phyloP scores from a whole-genome alignment of 108 stramenopile genomes.

The Nitzschia sp. region DNA sequence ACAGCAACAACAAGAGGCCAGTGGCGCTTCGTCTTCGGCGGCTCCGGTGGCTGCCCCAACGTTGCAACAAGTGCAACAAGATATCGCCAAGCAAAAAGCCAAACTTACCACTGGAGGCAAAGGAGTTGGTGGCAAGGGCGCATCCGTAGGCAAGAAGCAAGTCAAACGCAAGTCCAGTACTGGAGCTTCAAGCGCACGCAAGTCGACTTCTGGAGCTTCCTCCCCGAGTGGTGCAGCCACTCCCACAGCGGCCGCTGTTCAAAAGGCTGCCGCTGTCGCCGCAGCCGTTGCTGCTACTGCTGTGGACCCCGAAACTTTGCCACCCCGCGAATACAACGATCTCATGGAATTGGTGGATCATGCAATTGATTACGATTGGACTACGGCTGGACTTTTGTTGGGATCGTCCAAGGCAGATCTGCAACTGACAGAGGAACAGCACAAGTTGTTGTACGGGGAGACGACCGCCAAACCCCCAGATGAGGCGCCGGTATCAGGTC shows the following conservation, averaged over 20 bases:
- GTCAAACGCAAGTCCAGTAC: conserved; percentile 8
- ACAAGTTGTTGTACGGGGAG: conserved; percentile 58
- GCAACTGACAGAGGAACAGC: conserved; percentile 57
- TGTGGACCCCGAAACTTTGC: conserved; percentile 14
- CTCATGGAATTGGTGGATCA: conserved; percentile 81
- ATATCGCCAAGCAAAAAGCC: conserved; percentile 36
- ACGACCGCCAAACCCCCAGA: background rate
- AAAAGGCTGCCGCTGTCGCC: conserved; percentile 5
- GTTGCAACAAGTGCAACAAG: conserved; percentile 27
- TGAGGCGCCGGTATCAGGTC: conserved; percentile 10
- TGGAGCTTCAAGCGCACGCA: conserved; percentile 5
- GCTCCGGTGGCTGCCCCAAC: conserved; percentile 16
- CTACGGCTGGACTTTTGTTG: conserved; percentile 52
- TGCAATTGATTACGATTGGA: conserved; percentile 68
- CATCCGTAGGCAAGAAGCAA: conserved; percentile 15
- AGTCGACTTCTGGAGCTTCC: conserved; percentile 5
- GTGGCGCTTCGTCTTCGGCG: background rate
- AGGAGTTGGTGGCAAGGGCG: background rate
- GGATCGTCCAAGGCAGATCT: conserved; percentile 48
- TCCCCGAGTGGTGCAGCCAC: background rate
- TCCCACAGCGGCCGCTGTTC: conserved; percentile 7
- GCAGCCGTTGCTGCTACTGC: conserved; percentile 23
- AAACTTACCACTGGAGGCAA: conserved; percentile 12
- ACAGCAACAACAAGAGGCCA: conserved; percentile 9
- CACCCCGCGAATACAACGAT: conserved; percentile 63